A percentile compares a stretch with the other conserved stretches of the same genome.
Evolutionary conservation across 352 stramenopile species (phyloP).

Genomic region (Phytopythium sindhum): DNA sequence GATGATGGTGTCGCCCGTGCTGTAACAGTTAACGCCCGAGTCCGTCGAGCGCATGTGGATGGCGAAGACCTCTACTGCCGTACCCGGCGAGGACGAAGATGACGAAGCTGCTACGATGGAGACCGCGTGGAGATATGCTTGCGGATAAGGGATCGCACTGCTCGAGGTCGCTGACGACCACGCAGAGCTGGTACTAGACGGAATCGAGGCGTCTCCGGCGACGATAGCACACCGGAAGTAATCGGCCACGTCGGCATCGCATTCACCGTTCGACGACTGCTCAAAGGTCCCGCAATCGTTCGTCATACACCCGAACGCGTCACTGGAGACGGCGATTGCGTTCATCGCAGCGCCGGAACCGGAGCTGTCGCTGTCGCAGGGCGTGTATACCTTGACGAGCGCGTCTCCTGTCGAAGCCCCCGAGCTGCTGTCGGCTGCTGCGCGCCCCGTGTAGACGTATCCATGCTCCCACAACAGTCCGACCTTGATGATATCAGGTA

Average conservation of each 20-base stretch:
- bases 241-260: constrained; percentile 14
- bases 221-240: constrained; percentile 30
- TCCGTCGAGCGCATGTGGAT: constrained; percentile 42
- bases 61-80: constrained; percentile 20
- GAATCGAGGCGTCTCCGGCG: constrained; percentile 7
- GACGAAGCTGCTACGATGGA: constrained; percentile 9
- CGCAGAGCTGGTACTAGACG: constrained; percentile 20
- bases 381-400: constrained; percentile 39
- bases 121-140: constrained; percentile 32
- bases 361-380: constrained; percentile 11
- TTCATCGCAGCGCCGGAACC: constrained; percentile 22
- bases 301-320: constrained; percentile 23
- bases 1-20: constrained; percentile 35
- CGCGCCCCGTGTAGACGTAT: constrained; percentile 34
- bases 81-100: neutral
- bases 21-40: constrained; percentile 17
- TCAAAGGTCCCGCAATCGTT: constrained; percentile 29
- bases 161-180: constrained; percentile 34
- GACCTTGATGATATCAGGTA: constrained; percentile 38
- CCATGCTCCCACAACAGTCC: constrained; percentile 45
- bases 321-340: constrained; percentile 23
- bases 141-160: constrained; percentile 32
- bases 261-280: constrained; percentile 32
- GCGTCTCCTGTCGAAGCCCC: constrained; percentile 9
- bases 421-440: constrained; percentile 9